Evolutionary conservation across 768 basidiomycete species (phyloP), one percentile per base, ranked within the genome.

Genomic region (Clitopilus hobsonii): DNA sequence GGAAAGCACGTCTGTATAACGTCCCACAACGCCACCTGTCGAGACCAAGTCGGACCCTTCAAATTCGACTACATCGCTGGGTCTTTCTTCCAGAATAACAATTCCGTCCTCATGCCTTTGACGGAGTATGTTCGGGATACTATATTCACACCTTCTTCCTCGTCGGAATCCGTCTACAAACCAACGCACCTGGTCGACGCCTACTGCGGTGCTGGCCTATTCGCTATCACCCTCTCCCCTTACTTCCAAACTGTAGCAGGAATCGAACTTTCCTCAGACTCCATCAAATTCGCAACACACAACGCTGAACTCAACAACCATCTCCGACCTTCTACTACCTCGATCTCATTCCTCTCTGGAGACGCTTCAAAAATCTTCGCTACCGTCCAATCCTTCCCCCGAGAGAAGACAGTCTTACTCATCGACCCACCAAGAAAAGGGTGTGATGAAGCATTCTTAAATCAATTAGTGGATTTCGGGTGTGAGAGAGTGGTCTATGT

Each of bases 71-170:
- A 91, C 70, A 81, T 77, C 20, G 91, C 87, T 5, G 85, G 89
- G 48, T 89, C 91, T 3, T 99, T 98, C 78, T 98, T 98, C 81
- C 96, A 99, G 66, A 98, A 98, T 76, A 99, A 99, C 80, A 95
- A 96, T 66, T 85, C 91, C 6, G 89, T 96, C 32, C 82, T 98
- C 25, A 77, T 85, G 5, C 85, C 91, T 0, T 79, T 99, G 51
- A 89, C 90, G n/a, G 66, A 81, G 56, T 92, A 95, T 71, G 93
- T 96, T 53, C 79, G 80, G 41, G 80, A 87, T 25, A 84, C 88
- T 52, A 85, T 94, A 62, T 84, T 86, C 62, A 71, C 70, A 18
- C 54, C 64, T 0, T 24, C 23, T 26, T 23, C 3, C 18, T 50
- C 49, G 25, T 30, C 29, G 14, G 7, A 2, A 25, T 25, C 13